These are phyloP conservation scores for Penicillium canariense DNA, from an alignment of 495 filamentous ascomycete species.

Conservation along the genomic window DNA sequence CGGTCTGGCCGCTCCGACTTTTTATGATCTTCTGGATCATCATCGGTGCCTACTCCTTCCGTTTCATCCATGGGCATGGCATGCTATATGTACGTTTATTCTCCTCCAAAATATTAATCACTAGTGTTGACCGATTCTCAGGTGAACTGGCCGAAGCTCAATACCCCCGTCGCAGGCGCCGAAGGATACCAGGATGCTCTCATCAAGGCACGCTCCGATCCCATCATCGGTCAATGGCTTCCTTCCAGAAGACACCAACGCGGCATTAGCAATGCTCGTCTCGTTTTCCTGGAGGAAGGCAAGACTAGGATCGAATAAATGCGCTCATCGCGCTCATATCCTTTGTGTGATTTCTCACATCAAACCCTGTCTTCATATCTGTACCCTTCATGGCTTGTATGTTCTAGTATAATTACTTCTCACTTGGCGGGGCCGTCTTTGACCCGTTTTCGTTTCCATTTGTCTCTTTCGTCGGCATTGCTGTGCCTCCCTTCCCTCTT, in stretches of 20 bases:
- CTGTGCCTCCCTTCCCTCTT: not conserved
- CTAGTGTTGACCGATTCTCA: not conserved
- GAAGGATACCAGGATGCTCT: slow-evolving; percentile 91
- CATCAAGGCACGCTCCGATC: slow-evolving; percentile 69
- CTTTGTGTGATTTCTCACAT: not conserved
- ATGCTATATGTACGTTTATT: slow-evolving; percentile 66
- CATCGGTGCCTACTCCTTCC: slow-evolving; percentile 63
- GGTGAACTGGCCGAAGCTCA: slow-evolving; percentile 93
- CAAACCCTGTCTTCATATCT: slow-evolving; percentile 9
- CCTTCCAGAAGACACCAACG: slow-evolving; percentile 63
- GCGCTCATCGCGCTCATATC: not conserved
- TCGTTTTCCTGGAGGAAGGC: slow-evolving; percentile 85
- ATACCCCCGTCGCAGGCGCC: slow-evolving; percentile 74
- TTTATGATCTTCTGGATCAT: slow-evolving; percentile 74
- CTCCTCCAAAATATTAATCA: not conserved
- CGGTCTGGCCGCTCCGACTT: slow-evolving; percentile 73
- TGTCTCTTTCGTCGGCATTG: slow-evolving; percentile 11
- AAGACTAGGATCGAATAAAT: slow-evolving; percentile 90
- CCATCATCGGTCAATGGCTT: slow-evolving; percentile 69
- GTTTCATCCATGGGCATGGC: slow-evolving; percentile 77
- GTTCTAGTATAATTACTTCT: slow-evolving; percentile 17
- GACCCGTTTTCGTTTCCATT: slow-evolving; percentile 11
- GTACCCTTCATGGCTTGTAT: slow-evolving; percentile 25
- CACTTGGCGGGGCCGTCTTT: not conserved
- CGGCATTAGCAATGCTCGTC: slow-evolving; percentile 71